Evolutionary conservation across 805 yeast species (phyloP).

Genomic region (Nakazawaea populi): DNA sequence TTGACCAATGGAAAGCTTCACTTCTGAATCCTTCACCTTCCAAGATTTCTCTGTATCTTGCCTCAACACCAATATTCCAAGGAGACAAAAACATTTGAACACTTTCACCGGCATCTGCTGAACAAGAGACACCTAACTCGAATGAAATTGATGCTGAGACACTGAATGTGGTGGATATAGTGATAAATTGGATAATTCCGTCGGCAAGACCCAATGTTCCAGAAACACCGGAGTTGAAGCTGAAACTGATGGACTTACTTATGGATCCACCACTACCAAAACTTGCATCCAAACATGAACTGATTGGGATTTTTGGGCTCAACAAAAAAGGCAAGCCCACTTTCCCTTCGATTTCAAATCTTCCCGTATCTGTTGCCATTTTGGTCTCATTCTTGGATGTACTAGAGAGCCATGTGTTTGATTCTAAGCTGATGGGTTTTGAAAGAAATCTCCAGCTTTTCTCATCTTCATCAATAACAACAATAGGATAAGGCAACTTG

Average conservation of each 20-base stretch:
- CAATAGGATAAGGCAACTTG: neutral
- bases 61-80: neutral
- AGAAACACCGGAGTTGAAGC: slow-evolving; percentile 1
- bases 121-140: slow-evolving; percentile 2
- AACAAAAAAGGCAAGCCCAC: neutral
- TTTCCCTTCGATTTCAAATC: slow-evolving; percentile 5
- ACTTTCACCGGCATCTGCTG: slow-evolving; percentile 7
- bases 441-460: neutral
- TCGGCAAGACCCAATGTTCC: neutral
- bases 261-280: slow-evolving; percentile 8
- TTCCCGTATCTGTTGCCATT: neutral
- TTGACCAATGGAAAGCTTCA: neutral
- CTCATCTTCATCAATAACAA: neutral
- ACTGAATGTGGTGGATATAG: neutral
- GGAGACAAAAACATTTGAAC: slow-evolving; percentile 10
- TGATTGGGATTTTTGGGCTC: slow-evolving; percentile 3
- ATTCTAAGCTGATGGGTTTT: neutral
- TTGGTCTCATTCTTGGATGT: neutral
- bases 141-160: neutral
- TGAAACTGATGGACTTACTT: neutral
- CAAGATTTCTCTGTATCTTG: neutral
- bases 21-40: neutral
- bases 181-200: neutral
- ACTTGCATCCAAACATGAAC: slow-evolving; percentile 6
- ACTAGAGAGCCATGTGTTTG: neutral